Base-by-base conservation (phyloP, 495 filamentous ascomycete genomes). In the Penicillium samsonianum region DNA sequence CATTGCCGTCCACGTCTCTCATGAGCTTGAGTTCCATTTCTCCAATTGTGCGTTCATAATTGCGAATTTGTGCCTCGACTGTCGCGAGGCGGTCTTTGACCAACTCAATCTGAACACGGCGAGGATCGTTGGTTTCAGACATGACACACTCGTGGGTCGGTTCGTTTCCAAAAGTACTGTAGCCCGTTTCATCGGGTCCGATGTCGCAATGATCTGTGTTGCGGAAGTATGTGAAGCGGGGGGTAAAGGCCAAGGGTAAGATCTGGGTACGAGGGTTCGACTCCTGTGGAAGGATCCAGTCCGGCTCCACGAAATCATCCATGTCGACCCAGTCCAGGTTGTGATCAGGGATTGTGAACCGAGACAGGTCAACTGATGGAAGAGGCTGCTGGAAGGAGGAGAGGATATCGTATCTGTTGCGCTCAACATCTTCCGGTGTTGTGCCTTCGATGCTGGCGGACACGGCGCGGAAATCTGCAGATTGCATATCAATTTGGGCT, bases 301-400 rank as follows among this genome's bases (percentile, higher is more conserved):
- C 94, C 10, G 98, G 79, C 70, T 98, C 94, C 25, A 98, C 91
- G 74, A 98, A 98, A 68, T 98, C 94, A 72, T 98, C 94, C 92
- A 98, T 97, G 68, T 98, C 94, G 65, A 98, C 88, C 94, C 94
- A 98, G 51, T 85, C 87, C 62, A 90, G 84, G 69, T 98, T 94
- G 37, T 92, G 90, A 66, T 98, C 94, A 0, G 92, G 91, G 55
- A 98, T 96, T 1, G 85, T 91, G 68, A 98, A 98, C 28, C 88
- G 85, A 17, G 92, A 96, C 43, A 96, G 78, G 72, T 98, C 91
- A 7, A 81, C 82, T 9, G 73, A 69, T 4, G 76, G 60, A 26
- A 73, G 67, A 22, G 80, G 77, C 43, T 83, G 76, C 56, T 85
- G 80, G 58, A 82, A 83, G 8, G 78, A 72, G 1, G 83, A 85